Base-by-base conservation (phyloP, 106 monocot species). In the Allium fistulosum region DNA sequence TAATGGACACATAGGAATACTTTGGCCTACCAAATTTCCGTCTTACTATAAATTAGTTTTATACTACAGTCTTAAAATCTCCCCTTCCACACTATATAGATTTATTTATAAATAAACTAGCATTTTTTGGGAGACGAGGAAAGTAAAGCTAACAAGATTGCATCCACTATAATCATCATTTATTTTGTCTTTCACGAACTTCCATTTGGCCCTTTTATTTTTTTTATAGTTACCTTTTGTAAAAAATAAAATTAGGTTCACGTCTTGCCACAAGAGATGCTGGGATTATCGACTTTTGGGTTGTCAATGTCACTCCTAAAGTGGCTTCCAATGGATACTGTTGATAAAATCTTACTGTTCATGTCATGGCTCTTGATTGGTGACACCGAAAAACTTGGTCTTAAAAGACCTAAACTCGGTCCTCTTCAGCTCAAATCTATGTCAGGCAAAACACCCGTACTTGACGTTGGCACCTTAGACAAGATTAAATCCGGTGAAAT, bases 401-500 rank as follows among this genome's bases (percentile, higher is more conserved):
- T 85, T 18, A 37, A 27, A 7, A 67, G 85, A 48, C 85, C 85
- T 17, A 26, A 11, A 2, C 53, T 81, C 16, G 85, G 85, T 5
- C 81, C 85, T 3, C 72, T 85, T 4, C 62, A 79, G 79, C 81
- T 81, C 70, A 85, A 85, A 55, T 18, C 61, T 14, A 48, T 75
- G 61, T 57, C 80, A 8, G 85, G 85, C 49, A 85, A 85, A 69
- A 85, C 81, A 7, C 85, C 85, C 6, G 85, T 85, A 8, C 78
- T 85, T 46, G 85, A 85, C 17, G 74, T 81, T 17, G 85, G 85
- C 16, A 73, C 85, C 0, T 55, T 85, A 0, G 76, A 71, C 11
- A 85, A 74, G 73, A 85, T 85, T 81, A 81, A 72, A 70, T 81
- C 79, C 13, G 81, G 85, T 2, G 64, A 81, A n/a, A 65, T 85